Evolutionary conservation across 116 monocot genomes (phyloP).

Genomic region (Papilionanthe hybrid): DNA sequence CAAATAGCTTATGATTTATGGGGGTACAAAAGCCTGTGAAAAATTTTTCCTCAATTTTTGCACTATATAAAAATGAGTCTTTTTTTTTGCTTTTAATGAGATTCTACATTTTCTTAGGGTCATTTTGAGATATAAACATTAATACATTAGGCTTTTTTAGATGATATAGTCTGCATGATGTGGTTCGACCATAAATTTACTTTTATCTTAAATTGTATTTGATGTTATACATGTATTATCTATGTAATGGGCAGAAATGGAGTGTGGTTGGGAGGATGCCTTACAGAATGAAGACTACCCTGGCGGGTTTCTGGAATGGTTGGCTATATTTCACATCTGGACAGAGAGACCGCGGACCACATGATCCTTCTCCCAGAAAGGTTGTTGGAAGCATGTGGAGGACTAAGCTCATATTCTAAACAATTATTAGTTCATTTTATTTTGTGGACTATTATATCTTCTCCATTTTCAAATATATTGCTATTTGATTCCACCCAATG

Average conservation of each 20-base stretch:
- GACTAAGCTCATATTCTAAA: conserved; percentile 40
- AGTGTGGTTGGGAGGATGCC: conserved; percentile 74
- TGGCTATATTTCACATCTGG: conserved; percentile 95
- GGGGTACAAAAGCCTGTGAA: too few species aligned
- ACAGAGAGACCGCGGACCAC: conserved; percentile 71
- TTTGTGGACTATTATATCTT: too few species aligned
- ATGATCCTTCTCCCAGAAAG: conserved; percentile 67
- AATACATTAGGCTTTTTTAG: too few species aligned
- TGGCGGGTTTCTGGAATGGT: conserved; percentile 83
- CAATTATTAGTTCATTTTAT: not conserved
- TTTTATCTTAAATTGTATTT: not conserved
- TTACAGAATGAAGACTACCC: conserved; percentile 77
- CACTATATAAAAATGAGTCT: too few species aligned
- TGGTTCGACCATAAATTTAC: not conserved
- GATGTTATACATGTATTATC: not conserved
- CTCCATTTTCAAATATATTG: not conserved
- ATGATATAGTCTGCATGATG: too few species aligned
- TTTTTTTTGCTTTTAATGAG: too few species aligned
- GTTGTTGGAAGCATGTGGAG: conserved; percentile 74
- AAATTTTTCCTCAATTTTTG: too few species aligned
- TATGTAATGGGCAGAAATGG: conserved; percentile 53
- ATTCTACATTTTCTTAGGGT: too few species aligned
- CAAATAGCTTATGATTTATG: too few species aligned
- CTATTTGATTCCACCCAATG: not conserved
- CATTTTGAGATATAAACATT: too few species aligned